Percentiles rank a stretch among this genome's conserved stretches.
These are phyloP conservation scores for Euphorbia pulcherrima DNA, from an alignment of 345 rosid species.

Conservation along the genomic window DNA sequence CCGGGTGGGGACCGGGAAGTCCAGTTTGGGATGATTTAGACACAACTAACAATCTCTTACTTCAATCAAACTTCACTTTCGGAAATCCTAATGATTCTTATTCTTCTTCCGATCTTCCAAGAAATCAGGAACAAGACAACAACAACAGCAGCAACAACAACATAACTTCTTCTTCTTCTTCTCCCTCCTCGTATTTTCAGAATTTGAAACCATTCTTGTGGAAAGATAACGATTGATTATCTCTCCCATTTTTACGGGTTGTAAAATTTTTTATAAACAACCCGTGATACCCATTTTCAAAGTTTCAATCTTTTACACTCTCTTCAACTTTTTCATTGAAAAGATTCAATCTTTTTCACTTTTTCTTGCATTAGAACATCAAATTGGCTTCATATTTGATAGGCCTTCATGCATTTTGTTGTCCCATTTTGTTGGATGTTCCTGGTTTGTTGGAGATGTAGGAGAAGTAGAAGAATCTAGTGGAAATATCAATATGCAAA, in stretches of 20 bases:
- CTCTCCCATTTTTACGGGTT: conserved; percentile 31
- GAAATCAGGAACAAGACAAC: not conserved
- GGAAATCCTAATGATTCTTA: conserved; percentile 34
- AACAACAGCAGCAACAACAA: conserved; percentile 20
- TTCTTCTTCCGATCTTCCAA: conserved; percentile 27
- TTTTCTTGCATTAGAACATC: not conserved
- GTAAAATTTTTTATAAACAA: conserved; percentile 39
- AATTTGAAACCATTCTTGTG: conserved; percentile 58
- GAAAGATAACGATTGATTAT: conserved; percentile 45
- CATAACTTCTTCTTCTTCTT: conserved; percentile 32
- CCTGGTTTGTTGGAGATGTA: conserved; percentile 11
- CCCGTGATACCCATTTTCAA: conserved; percentile 20
- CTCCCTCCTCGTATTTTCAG: conserved; percentile 41
- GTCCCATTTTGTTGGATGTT: conserved; percentile 12
- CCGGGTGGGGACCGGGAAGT: conserved; percentile 88
- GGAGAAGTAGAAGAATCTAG: too few species aligned
- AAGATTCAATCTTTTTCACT: not conserved
- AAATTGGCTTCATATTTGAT: conserved; percentile 46
- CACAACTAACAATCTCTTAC: conserved; percentile 37
- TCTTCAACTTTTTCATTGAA: conserved; percentile 10
- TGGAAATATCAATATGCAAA: too few species aligned
- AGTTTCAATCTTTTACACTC: not conserved
- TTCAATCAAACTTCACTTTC: conserved; percentile 49
- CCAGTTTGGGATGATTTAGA: conserved; percentile 94
- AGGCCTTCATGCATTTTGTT: conserved; percentile 27